phyloP scores from a whole-genome alignment of 176 grass and related monocot species.

The Cenchrus purpureus region DNA sequence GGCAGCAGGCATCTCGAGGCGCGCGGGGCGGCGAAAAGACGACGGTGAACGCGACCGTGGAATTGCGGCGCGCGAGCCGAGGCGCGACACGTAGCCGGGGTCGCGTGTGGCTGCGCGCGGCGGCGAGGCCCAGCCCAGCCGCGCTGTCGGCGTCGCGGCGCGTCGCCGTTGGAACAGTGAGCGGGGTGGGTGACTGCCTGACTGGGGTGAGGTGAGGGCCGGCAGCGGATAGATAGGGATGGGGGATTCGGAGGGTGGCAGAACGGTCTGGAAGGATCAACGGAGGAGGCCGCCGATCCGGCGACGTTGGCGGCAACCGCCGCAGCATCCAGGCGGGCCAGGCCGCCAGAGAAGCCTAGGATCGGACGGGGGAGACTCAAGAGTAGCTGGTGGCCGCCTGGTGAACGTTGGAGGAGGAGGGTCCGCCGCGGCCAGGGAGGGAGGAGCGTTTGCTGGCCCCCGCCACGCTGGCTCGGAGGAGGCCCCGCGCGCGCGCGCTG shows the following conservation, averaged over 20 bases:
- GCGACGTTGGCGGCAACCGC: not conserved
- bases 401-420: too few species aligned
- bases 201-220: too few species aligned
- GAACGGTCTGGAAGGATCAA: not conserved
- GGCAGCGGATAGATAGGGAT: too few species aligned
- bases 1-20: not conserved
- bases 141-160: not conserved
- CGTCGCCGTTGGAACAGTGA: not conserved
- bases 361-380: too few species aligned
- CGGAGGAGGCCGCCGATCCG: too few species aligned
- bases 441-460: too few species aligned
- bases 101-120: conserved; percentile 3
- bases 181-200: too few species aligned
- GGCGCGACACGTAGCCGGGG: conserved; percentile 18
- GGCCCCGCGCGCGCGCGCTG: not conserved
- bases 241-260: not conserved
- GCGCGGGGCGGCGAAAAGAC: too few species aligned
- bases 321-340: too few species aligned
- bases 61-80: conserved; percentile 24
- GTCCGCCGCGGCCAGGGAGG: too few species aligned
- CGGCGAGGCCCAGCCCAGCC: not conserved
- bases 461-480: not conserved
- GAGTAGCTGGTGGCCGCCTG: not conserved
- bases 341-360: not conserved
- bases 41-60: too few species aligned